Base-by-base conservation (phyloP, 805 yeast species). In the Hemisphaericaspora nanyangensis region DNA sequence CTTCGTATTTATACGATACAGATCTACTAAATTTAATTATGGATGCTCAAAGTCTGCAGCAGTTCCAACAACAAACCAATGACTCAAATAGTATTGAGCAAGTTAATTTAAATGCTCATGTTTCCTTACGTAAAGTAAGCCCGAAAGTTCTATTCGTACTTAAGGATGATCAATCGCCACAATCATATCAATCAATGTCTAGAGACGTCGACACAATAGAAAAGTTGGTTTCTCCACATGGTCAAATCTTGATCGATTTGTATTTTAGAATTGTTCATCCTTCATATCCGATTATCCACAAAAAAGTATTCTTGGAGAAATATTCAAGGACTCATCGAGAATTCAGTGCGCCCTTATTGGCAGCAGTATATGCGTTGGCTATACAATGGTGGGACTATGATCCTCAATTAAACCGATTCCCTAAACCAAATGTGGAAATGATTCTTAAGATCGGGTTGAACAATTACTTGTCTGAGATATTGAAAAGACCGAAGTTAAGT, bases 341-440 rank as follows among this genome's bases (percentile, higher is more conserved):
- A 59, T 80, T 91, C 51, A 80, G 93, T 38, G 95, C 97, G 0
- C 95, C 97, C 0, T 62, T 91, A 35, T 65, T 91, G 34, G 97
- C 97, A 0, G 85, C 96, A 0, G 95, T 91, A 1, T 91, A 91
- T 55, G 79, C 85, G 7, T 65, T 90, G 42, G 95, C 97, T 0
- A 74, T 86, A 31, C 91, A 87, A 56, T 88, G 95, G 95, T 90
- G 97, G 97, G 91, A 86, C 48, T 82, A 81, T 56, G 90, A 82
- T 51, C 85, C 95, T 2, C 80, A 77, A 43, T 67, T 90, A 38
- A 77, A 87, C 36, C 78, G 85, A 17, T 79, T 76, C 39, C 81
- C 89, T 0, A 85, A 86, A 48, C 97, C 97, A 0, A 84, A 87
- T 56, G 80, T 78, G 4, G 77, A 75, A 7, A 43, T 54, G 32